Evolutionary conservation across 1,284 basidiomycete species (phyloP), one percentile per base, ranked within the genome.

Genomic region (Rhodotorula sp.): DNA sequence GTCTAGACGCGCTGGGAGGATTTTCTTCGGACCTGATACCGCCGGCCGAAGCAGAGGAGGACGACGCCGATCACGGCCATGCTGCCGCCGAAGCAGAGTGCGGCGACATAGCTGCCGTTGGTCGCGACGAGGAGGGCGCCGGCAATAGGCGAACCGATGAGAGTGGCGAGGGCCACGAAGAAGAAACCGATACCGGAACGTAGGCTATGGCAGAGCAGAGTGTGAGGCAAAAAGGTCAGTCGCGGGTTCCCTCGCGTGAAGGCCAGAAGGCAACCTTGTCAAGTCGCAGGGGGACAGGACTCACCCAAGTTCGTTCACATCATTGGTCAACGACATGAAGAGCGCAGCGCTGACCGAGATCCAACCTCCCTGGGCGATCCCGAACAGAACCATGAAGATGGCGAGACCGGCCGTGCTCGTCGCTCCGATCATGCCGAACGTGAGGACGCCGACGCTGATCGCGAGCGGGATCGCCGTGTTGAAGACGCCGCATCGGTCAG

Each of bases 141-240:
- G 8, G 73, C 73, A 57, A 73, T 65, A 6, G 73, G 73, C 0
- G 66, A 66, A 3, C 73, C 71, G 65, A 75, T 75, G 22, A 75
- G 62, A 7, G 66, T 62, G 6, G 73, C 73, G 60, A 75, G 51
- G 22, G 55, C 73, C 51, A 75, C 66, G 48, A 64, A 68, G 65
- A 68, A 49, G 67, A 75, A 75, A 6, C 73, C 73, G 53, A 75
- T 37, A n/a, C 73, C 73, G 26, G 53, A 29, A 37, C 73, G 66
- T 33, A 75, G 60, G 1, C 72, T 73, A 57, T 3, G 45, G 37
- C 37, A n/a, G n/a, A n/a, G n/a, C n/a, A 45, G 48, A 45, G n/a
- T 26, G 58, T 8, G 44, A 14, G 22, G 14, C n/a, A 54, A 30
- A 42, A 42, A 42, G 10, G 26, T 54, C 29, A 54, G 26, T 17